Percentiles rank a stretch among this genome's conserved stretches.
phyloP scores from a whole-genome alignment of 116 monocot species.

The Zostera marina region DNA sequence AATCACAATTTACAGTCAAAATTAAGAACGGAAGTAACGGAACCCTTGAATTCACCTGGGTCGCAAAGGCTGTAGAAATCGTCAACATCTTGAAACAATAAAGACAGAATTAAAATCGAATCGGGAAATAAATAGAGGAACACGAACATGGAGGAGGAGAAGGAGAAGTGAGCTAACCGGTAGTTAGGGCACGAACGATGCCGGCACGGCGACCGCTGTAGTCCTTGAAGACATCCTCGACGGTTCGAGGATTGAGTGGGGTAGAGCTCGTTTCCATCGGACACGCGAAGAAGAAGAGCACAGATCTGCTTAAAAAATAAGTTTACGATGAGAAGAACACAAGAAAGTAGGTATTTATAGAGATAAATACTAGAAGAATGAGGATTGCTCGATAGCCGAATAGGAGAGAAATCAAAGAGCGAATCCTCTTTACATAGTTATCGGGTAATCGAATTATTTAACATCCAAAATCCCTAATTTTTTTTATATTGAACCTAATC shows the following conservation, averaged over 20 bases:
- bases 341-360: no score
- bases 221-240: constrained; percentile 42
- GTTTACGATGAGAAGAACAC: no score
- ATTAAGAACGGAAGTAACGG: neutral
- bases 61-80: constrained; percentile 36
- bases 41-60: constrained; percentile 18
- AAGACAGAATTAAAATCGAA: neutral
- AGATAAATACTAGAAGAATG: no score
- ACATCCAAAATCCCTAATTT: neutral
- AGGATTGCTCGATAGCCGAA: no score
- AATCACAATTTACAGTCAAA: neutral
- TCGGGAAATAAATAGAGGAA: neutral
- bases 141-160: neutral
- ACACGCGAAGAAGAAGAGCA: no score
- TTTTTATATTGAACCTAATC: no score
- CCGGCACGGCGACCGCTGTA: constrained; percentile 23
- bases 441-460: no score
- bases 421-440: no score
- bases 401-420: no score
- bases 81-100: constrained; percentile 26
- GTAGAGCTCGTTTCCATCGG: constrained; percentile 16
- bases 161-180: constrained; percentile 2
- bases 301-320: no score
- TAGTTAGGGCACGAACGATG: constrained; percentile 29
- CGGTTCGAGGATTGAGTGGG: constrained; percentile 19